Evolutionary conservation across 1,139 yeast genomes (phyloP).

Genomic region (Pichia terricola): DNA sequence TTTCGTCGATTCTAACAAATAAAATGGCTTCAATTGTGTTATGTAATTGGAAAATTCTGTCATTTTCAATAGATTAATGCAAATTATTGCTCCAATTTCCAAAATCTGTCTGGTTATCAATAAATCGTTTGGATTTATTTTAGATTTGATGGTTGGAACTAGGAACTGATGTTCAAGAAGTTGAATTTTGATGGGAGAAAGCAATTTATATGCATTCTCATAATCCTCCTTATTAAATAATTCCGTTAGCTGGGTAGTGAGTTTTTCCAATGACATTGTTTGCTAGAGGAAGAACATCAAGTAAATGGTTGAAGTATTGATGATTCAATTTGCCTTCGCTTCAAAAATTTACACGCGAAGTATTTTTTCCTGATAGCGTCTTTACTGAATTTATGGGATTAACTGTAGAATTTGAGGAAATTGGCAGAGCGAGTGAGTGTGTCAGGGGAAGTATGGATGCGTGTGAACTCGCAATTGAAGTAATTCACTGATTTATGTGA

Average conservation of each 20-base stretch:
- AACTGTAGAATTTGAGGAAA: no score
- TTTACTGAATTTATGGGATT: no score
- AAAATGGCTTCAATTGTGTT: slow-evolving; percentile 72
- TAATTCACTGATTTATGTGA: no score
- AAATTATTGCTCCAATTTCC: slow-evolving; percentile 78
- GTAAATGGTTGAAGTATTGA: no score
- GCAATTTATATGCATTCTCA: slow-evolving; percentile 45
- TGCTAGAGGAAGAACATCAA: no score
- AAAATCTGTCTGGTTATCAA: slow-evolving; percentile 71
- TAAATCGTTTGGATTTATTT: slow-evolving; percentile 50
- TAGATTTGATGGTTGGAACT: slow-evolving; percentile 46
- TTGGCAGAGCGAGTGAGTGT: no score
- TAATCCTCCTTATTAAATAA: slow-evolving; percentile 57
- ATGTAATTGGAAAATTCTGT: slow-evolving; percentile 61
- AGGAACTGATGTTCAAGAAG: slow-evolving; percentile 69
- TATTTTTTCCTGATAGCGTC: no score
- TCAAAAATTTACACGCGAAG: no score
- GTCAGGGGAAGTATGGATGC: no score
- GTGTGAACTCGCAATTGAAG: no score
- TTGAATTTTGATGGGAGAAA: slow-evolving; percentile 69
- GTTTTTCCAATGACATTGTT: slow-evolving; percentile 31
- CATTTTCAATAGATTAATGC: slow-evolving; percentile 57
- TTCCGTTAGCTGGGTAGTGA: slow-evolving; percentile 58
- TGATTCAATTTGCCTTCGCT: no score
- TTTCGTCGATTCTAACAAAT: slow-evolving; percentile 35